These are phyloP conservation scores for Fonsecaea erecta DNA, from an alignment of 2,329 filamentous ascomycete genomes.

Conservation along the genomic window DNA sequence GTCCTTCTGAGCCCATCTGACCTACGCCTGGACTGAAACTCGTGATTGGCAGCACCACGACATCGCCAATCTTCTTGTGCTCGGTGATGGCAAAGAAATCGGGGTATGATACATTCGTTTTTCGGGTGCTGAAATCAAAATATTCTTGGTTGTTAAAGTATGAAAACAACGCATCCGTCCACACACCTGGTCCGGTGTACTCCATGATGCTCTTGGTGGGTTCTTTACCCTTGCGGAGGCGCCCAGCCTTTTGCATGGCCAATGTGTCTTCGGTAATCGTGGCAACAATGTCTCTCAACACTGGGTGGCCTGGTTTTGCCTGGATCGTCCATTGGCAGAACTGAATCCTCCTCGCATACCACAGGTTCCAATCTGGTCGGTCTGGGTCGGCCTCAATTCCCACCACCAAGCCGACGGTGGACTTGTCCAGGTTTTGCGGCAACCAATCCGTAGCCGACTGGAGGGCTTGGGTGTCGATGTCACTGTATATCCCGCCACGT, in stretches of 20 bases:
- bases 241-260: conserved; percentile 69
- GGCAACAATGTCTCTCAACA: conserved; percentile 83
- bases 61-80: conserved; percentile 88
- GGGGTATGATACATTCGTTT: conserved; percentile 72
- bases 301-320: conserved; percentile 88
- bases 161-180: conserved; percentile 89
- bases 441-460: conserved; percentile 87
- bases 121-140: conserved; percentile 77
- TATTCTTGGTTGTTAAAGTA: conserved; percentile 92
- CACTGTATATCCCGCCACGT: conserved; percentile 81
- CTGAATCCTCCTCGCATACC: conserved; percentile 95
- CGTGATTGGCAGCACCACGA: conserved; percentile 91
- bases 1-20: conserved; percentile 88
- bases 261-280: conserved; percentile 84
- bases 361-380: conserved; percentile 86
- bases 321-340: conserved; percentile 99
- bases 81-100: conserved; percentile 87
- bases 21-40: conserved; percentile 94
- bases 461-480: conserved; percentile 89
- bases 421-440: conserved; percentile 74
- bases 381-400: conserved; percentile 97
- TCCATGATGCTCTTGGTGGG: conserved; percentile 78
- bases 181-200: conserved; percentile 90
- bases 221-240: conserved; percentile 63
- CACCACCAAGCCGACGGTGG: conserved; percentile 81